Evolutionary conservation across 1,284 basidiomycete species (phyloP), one percentile per base, ranked within the genome.

Genomic region (Wallemia hederae): DNA sequence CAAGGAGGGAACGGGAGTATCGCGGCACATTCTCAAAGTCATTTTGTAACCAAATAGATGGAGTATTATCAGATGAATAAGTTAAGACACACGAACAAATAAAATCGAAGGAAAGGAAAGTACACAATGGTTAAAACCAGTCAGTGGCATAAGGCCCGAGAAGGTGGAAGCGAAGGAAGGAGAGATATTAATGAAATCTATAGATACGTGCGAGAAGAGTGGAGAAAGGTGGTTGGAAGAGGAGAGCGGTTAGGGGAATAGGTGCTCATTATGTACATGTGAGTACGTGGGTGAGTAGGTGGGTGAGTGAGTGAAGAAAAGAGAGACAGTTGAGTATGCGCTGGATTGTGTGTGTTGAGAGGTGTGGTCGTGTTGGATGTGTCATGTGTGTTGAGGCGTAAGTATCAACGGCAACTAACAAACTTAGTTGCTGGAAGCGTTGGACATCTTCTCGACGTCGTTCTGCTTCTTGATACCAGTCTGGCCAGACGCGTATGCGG

Each of bases 231-330:
- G n/a, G n/a, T n/a, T n/a, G n/a, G n/a, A n/a, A n/a, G n/a, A n/a
- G n/a, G n/a, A n/a, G n/a, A n/a, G n/a, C n/a, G n/a, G n/a, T n/a
- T n/a, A n/a, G n/a, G n/a, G n/a, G 17, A 17, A 31, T 19, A 96
- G 73, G 49, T 84, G 78, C 61, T 90, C 85, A 69, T 88, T 77
- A 71, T 97, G 89, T 3, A 80, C 82, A 1, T 11, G 87, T 90
- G 19, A 89, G 71, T 69, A 92, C 88, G 17, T 94, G 74, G 68
- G 94, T 86, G 67, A 96, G 94, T 58, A 94, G 73, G 59, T 85
- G 76, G 29, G 82, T 82, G n/a, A 31, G 17, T 31, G 29, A 31
- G 7, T 31, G 29, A 31, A 31, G 29, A 7, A 17, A 31, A 31
- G 7, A 17, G 7, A 31, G 17, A 31, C 17, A 17, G 39, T 49